Evolutionary conservation across 305 asterid genomes (phyloP).

Genomic region (Euphrasia arctica): DNA sequence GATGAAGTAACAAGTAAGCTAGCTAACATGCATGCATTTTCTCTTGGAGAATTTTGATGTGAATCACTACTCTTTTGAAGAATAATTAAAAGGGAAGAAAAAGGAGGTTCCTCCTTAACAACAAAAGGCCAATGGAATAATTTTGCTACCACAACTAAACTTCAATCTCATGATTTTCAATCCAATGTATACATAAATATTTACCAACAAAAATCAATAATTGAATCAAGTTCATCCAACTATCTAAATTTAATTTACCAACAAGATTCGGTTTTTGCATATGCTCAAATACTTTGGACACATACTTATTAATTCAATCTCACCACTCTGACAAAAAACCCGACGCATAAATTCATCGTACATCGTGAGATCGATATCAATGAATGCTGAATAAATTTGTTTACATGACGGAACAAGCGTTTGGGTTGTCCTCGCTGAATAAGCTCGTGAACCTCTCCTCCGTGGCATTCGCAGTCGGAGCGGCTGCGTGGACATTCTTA

Average conservation of each 20-base stretch:
- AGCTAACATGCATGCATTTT: not conserved
- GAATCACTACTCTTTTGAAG: constrained; percentile 12
- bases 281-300: no score
- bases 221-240: no score
- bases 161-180: not conserved
- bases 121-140: constrained; percentile 26
- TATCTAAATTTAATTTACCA: no score
- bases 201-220: no score
- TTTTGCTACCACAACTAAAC: constrained; percentile 4
- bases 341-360: no score
- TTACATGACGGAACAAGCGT: constrained; percentile 90
- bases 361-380: no score
- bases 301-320: no score
- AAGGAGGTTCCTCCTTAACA: constrained; percentile 18
- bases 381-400: no score
- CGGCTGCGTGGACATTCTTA: constrained; percentile 40
- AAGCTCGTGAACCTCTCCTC: constrained; percentile 57
- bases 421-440: constrained; percentile 85
- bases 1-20: constrained; percentile 10
- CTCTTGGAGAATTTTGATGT: not conserved
- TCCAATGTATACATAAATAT: no score
- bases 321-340: no score
- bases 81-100: constrained; percentile 11
- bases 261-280: no score
- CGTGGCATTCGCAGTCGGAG: constrained; percentile 35